phyloP scores from a whole-genome alignment of 2,329 filamentous ascomycete species.

The Thelonectria rubi region DNA sequence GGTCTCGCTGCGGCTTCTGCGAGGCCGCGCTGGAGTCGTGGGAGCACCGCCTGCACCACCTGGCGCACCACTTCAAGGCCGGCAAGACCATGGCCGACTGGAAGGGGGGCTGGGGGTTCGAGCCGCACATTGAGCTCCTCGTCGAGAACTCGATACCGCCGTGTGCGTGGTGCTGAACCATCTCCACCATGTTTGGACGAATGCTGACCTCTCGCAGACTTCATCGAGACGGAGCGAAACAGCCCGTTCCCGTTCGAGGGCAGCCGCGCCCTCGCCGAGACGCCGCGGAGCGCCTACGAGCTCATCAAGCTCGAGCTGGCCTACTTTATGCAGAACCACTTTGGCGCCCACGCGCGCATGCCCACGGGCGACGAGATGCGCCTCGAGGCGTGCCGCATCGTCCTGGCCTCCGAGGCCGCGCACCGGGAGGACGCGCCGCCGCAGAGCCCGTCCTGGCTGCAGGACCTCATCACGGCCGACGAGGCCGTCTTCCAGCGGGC shows the following conservation, averaged over 20 bases:
- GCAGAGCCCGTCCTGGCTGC: conserved; percentile 26
- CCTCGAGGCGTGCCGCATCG: conserved; percentile 28
- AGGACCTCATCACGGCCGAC: conserved; percentile 28
- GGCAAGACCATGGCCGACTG: conserved; percentile 53
- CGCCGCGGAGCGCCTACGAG: conserved; percentile 28
- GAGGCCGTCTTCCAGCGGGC: conserved; percentile 29
- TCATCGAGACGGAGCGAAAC: conserved; percentile 27
- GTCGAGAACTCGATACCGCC: conserved; percentile 53
- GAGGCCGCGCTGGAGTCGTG: conserved; percentile 47
- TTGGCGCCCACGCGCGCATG: conserved; percentile 20
- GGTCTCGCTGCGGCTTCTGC: conserved; percentile 53
- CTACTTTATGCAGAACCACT: conserved; percentile 30
- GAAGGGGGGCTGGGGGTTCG: conserved; percentile 54
- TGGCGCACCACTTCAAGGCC: conserved; percentile 52
- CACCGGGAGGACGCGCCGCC: conserved; percentile 9
- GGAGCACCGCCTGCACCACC: conserved; percentile 46
- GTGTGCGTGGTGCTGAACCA: conserved; percentile 35
- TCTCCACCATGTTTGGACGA: not conserved
- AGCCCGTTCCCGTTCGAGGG: conserved; percentile 29
- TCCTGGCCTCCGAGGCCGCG: conserved; percentile 24
- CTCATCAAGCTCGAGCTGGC: conserved; percentile 30
- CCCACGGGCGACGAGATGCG: conserved; percentile 26
- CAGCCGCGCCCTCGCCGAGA: conserved; percentile 21
- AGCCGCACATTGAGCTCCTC: conserved; percentile 46
- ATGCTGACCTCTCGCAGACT: conserved; percentile 12